Base-by-base conservation (phyloP, 345 rosid species). In the Crucihimalaya himalaica region DNA sequence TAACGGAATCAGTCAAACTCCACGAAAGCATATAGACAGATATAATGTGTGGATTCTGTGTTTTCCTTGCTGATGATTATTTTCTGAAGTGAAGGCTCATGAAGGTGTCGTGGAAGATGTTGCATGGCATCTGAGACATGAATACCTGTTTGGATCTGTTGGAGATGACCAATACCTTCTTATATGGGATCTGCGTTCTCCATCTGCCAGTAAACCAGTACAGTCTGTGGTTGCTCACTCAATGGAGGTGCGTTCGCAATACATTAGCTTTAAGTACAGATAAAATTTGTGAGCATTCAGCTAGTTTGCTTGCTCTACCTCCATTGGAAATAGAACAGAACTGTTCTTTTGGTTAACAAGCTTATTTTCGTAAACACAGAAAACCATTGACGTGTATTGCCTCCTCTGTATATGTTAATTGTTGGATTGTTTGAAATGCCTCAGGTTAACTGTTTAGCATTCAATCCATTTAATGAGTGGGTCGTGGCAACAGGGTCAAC, bases 61-160 rank as follows among this genome's bases (percentile, higher is more conserved):
- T 45, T 70, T 45, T 29, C 29, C 10, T 3, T 46, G 8, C 59
- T 72, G 68, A 67, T 68, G 40, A 59, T 34, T 60, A 0, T 55
- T 61, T 64, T 43, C 34, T 75, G 3, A 66, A 28, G 14, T 78
- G 14, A 20, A 92, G 98, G 97, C 91, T 63, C 99, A 96, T 62
- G 99, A 96, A 83, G 98, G 99, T 27, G 98, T 96, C 5, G 99
- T 92, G 12, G 99, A 96, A 84, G 99, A 96, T 82, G 99, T 96
- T 1, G 98, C 99, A 1, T 96, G 99, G 98, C 99, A 96, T 86
- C 76, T 86, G 74, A 86, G 97, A 74, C 99, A 96, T 71, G 99
- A 90, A 71, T 83, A 96, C 81, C 78, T 96, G 63, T 92, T 96
- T 89, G 99, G 99, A 72, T 96, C 98, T 5, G 97, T 90, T 72